A percentile compares a stretch with the other conserved stretches of the same genome.
phyloP scores from a whole-genome alignment of 2,329 filamentous ascomycete genomes.

The Waltergamsia citrina region DNA sequence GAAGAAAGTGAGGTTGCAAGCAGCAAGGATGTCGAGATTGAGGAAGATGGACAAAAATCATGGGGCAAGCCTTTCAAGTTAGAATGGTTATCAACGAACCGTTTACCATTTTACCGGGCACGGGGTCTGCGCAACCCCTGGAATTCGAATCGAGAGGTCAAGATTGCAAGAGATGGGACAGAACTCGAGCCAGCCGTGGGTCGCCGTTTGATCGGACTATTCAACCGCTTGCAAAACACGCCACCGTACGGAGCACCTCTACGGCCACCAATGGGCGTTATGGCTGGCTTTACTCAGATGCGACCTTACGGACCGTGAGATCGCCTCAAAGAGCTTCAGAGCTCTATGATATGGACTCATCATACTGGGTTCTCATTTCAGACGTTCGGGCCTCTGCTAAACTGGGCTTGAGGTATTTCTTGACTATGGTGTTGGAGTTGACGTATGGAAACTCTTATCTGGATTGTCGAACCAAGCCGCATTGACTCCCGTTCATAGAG shows the following conservation, averaged over 20 bases:
- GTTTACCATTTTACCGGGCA: slow-evolving; percentile 82
- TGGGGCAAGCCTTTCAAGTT: slow-evolving; percentile 91
- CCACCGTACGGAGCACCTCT: slow-evolving; percentile 16
- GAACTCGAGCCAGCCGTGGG: slow-evolving; percentile 82
- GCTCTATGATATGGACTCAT: neutral
- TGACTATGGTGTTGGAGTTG: too few relatives aligned
- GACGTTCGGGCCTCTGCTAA: too few relatives aligned
- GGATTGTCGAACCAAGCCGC: too few relatives aligned
- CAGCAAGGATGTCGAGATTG: slow-evolving; percentile 11
- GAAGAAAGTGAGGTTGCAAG: slow-evolving; percentile 28
- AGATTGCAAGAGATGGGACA: slow-evolving; percentile 90
- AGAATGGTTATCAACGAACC: slow-evolving; percentile 78
- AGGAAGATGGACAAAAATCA: slow-evolving; percentile 45
- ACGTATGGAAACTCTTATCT: too few relatives aligned
- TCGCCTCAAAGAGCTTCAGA: neutral
- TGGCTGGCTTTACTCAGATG: slow-evolving; percentile 27
- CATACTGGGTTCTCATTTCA: too few relatives aligned
- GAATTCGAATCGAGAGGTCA: slow-evolving; percentile 93
- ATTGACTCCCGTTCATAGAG: too few relatives aligned
- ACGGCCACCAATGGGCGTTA: slow-evolving; percentile 21
- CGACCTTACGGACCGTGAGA: slow-evolving; percentile 21
- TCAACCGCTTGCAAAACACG: slow-evolving; percentile 48
- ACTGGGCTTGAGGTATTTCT: too few relatives aligned
- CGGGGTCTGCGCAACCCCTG: slow-evolving; percentile 82
- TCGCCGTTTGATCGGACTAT: slow-evolving; percentile 66